Base-by-base conservation (phyloP, 2,329 filamentous ascomycete species). In the Elsinoe batatas region DNA sequence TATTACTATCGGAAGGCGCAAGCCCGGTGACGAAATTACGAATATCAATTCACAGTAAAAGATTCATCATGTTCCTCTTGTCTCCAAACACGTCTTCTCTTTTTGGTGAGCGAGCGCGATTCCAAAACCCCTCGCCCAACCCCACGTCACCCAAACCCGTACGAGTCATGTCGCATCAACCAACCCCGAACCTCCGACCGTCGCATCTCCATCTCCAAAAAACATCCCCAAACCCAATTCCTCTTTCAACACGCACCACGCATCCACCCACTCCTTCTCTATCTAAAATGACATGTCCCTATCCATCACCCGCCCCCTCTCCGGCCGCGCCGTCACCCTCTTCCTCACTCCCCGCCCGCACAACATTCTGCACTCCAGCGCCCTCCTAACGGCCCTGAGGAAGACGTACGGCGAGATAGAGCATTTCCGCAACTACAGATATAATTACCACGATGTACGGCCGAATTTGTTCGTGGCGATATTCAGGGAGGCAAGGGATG, bases 321-420 rank as follows among this genome's bases (percentile, higher is more conserved):
- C 69, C n/a, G 63, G 63, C 47, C 71, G 74, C 49, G 72, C 72
- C 8, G 66, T 79, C 6, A 74, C 77, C 58, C 57, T 79, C 56
- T 68, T 69, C 55, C 73, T 78, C 54, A 64, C 69, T 15, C 76
- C 76, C 3, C 72, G 74, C 1, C 74, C 74, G 0, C 66, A 72
- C 20, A 73, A 72, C 59, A 62, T 78, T 22, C 69, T 68, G n/a
- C 75, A 78, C 56, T 76, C 73, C 55, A 70, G 75, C 44, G 71
- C 76, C 60, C 71, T 79, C 38, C 64, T 76, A 40, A 70, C 72
- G 36, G 40, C 36, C 3, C 64, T 78, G 53, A 64, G 78, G 54
- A 71, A 75, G 58, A 68, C 70, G 53, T 78, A 75, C 59, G 76
- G 76, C 37, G 73, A 76, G 51, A 67, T 79, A 43, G 71, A 71